These are phyloP conservation scores for Talaromyces sp. DNA, from an alignment of 2,329 filamentous ascomycete species.

Conservation along the genomic window DNA sequence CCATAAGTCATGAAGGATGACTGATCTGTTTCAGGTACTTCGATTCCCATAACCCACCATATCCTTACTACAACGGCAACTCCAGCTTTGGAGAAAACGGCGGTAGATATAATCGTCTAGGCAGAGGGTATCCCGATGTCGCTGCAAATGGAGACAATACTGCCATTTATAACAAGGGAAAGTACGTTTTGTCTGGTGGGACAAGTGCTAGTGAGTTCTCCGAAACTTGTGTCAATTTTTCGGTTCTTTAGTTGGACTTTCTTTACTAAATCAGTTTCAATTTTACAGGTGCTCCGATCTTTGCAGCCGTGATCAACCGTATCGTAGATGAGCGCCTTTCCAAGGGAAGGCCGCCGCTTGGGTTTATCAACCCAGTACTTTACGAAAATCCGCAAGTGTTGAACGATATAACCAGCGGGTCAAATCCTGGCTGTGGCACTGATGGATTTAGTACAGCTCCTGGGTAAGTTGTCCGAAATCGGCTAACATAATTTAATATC, in stretches of 20 bases:
- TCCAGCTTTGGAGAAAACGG: not conserved
- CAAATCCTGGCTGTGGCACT: not conserved
- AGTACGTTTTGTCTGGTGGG: not conserved
- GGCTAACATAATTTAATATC: too few relatives aligned
- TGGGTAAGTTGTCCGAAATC: slow-evolving; percentile 10
- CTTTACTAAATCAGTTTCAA: slow-evolving; percentile 13
- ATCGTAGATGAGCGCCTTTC: slow-evolving; percentile 60
- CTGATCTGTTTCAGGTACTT: not conserved
- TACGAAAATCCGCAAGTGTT: slow-evolving; percentile 30
- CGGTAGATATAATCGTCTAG: slow-evolving; percentile 44
- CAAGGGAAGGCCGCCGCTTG: slow-evolving; percentile 46
- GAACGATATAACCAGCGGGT: not conserved
- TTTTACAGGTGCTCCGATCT: slow-evolving; percentile 48
- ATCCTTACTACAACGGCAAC: not conserved
- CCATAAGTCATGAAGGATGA: not conserved
- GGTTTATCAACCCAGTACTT: slow-evolving; percentile 59
- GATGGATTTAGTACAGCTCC: not conserved
- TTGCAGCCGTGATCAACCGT: slow-evolving; percentile 55
- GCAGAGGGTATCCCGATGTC: slow-evolving; percentile 59
- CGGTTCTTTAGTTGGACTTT: too few relatives aligned
- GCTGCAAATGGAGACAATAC: slow-evolving; percentile 41
- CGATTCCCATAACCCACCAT: not conserved
- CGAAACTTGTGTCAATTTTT: too few relatives aligned
- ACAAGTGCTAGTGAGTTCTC: slow-evolving; percentile 27
- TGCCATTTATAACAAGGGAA: not conserved